Conservation (phyloP, 83 land plant species). For the Picea mariana region DNA sequence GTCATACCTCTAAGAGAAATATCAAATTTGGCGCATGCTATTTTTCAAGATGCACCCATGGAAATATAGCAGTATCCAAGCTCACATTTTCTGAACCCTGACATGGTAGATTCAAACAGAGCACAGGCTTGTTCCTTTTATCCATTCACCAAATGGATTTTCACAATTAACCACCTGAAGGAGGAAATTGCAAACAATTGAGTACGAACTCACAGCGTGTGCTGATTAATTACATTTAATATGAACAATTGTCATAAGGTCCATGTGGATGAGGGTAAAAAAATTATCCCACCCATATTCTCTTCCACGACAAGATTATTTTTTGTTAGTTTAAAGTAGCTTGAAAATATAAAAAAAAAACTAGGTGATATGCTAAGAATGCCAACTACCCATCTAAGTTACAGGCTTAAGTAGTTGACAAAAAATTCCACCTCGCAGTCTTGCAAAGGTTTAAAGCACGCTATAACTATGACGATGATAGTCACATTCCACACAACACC, state of each 20-base stretch:
- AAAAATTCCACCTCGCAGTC: constrained; percentile 85
- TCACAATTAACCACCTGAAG: not conserved
- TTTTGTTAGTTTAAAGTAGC: not conserved
- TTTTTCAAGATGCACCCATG: not conserved
- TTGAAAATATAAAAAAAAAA: not conserved
- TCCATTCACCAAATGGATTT: not conserved
- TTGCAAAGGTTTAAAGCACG: constrained; percentile 85
- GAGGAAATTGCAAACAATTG: not conserved
- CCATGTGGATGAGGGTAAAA: not conserved
- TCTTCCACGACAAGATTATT: constrained; percentile 29
- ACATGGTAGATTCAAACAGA: not conserved
- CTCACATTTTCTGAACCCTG: not conserved
- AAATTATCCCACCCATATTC: not conserved
- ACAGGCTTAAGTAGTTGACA: constrained; percentile 80
- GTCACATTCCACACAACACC: constrained; percentile 66
- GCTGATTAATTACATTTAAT: constrained; percentile 8
- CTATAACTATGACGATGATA: constrained; percentile 75
- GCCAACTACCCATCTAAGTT: constrained; percentile 42
- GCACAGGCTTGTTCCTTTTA: not conserved
- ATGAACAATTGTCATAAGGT: constrained; percentile 3
- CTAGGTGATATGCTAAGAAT: constrained; percentile 4
- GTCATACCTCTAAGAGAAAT: too few species aligned
- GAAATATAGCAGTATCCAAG: not conserved
- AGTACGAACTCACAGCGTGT: not conserved
- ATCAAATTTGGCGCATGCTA: not conserved